A percentile compares a stretch with the other conserved stretches of the same genome.
These are phyloP conservation scores for Coprinellus micaceus DNA, from an alignment of 768 basidiomycete species.

Conservation along the genomic window DNA sequence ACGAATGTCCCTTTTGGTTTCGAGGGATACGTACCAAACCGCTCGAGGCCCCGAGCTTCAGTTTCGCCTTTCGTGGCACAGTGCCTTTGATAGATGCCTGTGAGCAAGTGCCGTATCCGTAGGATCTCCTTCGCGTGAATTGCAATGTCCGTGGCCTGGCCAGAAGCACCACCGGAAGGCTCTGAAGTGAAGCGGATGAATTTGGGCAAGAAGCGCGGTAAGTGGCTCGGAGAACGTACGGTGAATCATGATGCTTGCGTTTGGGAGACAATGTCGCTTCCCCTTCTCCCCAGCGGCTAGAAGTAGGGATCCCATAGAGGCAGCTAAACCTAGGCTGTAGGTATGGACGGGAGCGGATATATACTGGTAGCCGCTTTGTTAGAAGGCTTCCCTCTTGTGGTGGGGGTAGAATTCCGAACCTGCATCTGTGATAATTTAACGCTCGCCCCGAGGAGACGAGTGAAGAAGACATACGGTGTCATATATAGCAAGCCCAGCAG, in stretches of 20 bases:
- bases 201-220: neutral
- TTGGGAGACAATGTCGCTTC: slow-evolving; percentile 87
- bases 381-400: slow-evolving; percentile 19
- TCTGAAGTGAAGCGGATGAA: slow-evolving; percentile 43
- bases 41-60: slow-evolving; percentile 57
- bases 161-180: slow-evolving; percentile 93
- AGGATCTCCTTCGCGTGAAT: slow-evolving; percentile 96
- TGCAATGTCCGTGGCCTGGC: slow-evolving; percentile 96
- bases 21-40: slow-evolving; percentile 62
- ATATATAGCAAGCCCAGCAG: slow-evolving; percentile 94
- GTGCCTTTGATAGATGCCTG: slow-evolving; percentile 86
- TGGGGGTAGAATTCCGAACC: slow-evolving; percentile 25
- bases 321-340: slow-evolving; percentile 92
- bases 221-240: slow-evolving; percentile 46
- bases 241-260: slow-evolving; percentile 98
- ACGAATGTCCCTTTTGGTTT: slow-evolving; percentile 10
- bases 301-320: slow-evolving; percentile 93
- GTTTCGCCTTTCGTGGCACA: slow-evolving; percentile 68
- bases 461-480: slow-evolving; percentile 69
- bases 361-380: slow-evolving; percentile 49
- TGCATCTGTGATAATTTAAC: slow-evolving; percentile 51
- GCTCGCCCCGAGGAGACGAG: slow-evolving; percentile 12
- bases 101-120: slow-evolving; percentile 77
- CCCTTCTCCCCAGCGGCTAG: slow-evolving; percentile 89
- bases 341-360: slow-evolving; percentile 94